phyloP scores from a whole-genome alignment of 1,284 basidiomycete species.

The Malassezia sympodialis region DNA sequence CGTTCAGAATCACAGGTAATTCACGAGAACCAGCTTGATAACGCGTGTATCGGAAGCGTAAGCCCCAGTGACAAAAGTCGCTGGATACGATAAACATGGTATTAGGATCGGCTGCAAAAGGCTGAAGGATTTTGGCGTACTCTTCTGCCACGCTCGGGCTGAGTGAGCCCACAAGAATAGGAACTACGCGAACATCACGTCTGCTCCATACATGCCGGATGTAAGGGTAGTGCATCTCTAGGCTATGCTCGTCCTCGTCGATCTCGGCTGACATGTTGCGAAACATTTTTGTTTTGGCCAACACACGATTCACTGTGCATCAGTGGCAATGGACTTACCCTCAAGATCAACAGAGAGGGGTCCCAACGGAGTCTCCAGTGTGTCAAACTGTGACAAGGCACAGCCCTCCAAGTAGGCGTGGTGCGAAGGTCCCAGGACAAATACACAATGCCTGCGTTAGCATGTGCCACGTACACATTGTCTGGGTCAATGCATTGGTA shows the following conservation, averaged over 20 bases:
- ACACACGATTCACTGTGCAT: constrained; percentile 58
- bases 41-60: constrained; percentile 76
- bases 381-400: constrained; percentile 65
- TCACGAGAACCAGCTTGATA: constrained; percentile 63
- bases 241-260: constrained; percentile 90
- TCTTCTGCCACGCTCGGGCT: constrained; percentile 51
- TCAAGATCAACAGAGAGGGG: constrained; percentile 65
- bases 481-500: constrained; percentile 75
- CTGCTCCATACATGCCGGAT: constrained; percentile 75
- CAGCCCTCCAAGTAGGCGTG: constrained; percentile 79
- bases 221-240: constrained; percentile 96
- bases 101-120: constrained; percentile 64
- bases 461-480: constrained; percentile 58
- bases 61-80: constrained; percentile 98
- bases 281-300: constrained; percentile 64
- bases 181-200: constrained; percentile 67
- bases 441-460: constrained; percentile 65
- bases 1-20: constrained; percentile 29
- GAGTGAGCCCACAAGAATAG: constrained; percentile 81
- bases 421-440: constrained; percentile 91
- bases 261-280: constrained; percentile 58
- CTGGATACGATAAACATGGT: constrained; percentile 85
- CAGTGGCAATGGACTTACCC: constrained; percentile 53
- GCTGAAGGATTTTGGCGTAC: constrained; percentile 65
- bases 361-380: constrained; percentile 79